Conservation (phyloP, 2,329 filamentous ascomycete species). For the Mollisiaceae sp. region DNA sequence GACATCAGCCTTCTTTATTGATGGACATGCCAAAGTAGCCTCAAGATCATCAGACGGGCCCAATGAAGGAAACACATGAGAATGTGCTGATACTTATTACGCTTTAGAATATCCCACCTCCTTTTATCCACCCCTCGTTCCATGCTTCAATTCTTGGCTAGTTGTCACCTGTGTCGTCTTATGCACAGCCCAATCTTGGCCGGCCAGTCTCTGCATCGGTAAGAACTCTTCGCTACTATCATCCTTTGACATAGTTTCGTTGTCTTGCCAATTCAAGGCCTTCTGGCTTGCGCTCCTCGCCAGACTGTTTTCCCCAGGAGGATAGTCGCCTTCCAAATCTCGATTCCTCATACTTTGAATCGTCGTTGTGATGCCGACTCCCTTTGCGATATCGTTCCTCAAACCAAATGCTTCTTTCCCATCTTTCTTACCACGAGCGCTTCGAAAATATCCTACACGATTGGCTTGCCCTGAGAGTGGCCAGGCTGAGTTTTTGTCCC, state of each 20-base stretch:
- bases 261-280: conserved; percentile 14
- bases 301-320: neutral
- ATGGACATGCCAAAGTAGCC: neutral
- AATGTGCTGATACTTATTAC: neutral
- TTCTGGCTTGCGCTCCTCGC: conserved; percentile 11
- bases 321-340: neutral
- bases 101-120: neutral
- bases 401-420: conserved; percentile 21
- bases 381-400: conserved; percentile 22
- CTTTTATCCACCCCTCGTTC: neutral
- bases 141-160: neutral
- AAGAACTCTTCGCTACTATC: conserved; percentile 28
- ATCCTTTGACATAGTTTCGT: conserved; percentile 18
- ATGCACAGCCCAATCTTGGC: conserved; percentile 17
- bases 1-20: neutral
- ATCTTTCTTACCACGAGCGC: conserved; percentile 10
- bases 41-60: too few relatives aligned
- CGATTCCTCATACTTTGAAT: conserved; percentile 22
- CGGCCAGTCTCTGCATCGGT: neutral
- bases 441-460: conserved; percentile 20
- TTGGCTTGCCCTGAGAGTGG: neutral
- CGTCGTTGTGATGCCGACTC: conserved; percentile 23
- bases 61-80: neutral
- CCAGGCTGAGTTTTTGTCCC: conserved; percentile 7
- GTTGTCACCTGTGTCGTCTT: conserved; percentile 28